Base-by-base conservation (phyloP, 2,329 filamentous ascomycete species). In the Aspergillus aculeatinus region DNA sequence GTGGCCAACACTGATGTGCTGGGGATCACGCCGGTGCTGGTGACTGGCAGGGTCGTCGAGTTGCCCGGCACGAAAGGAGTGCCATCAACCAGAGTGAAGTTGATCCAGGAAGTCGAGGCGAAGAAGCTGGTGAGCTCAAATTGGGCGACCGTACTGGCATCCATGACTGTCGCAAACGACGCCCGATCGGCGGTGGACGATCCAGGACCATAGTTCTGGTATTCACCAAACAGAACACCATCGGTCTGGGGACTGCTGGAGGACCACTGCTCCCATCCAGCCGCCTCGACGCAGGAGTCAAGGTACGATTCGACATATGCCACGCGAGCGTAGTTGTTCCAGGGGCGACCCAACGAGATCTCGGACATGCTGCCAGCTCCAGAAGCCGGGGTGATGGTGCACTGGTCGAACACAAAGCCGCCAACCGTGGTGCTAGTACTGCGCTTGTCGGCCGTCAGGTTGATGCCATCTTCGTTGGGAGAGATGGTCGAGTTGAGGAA, bases 101-200 rank as follows among this genome's bases (percentile, higher is more conserved):
- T 74, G 63, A 80, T 79, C 74, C 77, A 80, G 6, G 72, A 70
- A 1, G 72, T 79, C 1, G 69, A 68, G 1, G 71, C 62, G 59
- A 80, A 80, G 66, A 80, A 79, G 59, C 68, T 75, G 6, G 70
- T 66, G 35, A 80, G 65, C 65, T 79, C 70, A 55, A 77, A 80
- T 55, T 77, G 71, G 27, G 70, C 70, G 19, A 74, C 76, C 44
- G 73, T 67, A 10, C 59, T 54, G 59, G 74, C 73, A 14, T 73
- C 69, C 44, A 79, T 68, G 63, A 78, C 72, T 23, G 73, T 67
- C 2, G 75, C 75, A 55, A 79, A 79, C 12, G 64, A 61, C 6
- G 72, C 76, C 35, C 76, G 71, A 4, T 62, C 63, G 59, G 72
- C 70, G 21, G 62, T 68, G 48, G 61, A 66, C 7, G 73, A 68